Percentiles rank a stretch among this genome's conserved stretches.
These are phyloP conservation scores for Neonectria faginata DNA, from an alignment of 2,329 filamentous ascomycete genomes.

Conservation along the genomic window DNA sequence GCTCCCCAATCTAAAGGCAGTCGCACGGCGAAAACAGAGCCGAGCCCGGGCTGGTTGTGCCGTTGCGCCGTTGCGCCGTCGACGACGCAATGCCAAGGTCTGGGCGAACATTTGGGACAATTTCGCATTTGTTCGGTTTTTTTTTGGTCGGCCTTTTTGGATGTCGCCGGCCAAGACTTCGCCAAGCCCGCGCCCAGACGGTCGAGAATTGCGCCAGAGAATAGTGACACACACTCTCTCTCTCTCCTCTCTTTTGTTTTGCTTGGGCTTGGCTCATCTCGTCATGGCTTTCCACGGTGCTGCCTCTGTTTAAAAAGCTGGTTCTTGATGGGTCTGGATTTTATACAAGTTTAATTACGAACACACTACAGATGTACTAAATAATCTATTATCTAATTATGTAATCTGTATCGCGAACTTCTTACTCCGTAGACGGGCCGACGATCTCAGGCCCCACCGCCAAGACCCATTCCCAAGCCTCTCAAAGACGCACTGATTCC, in stretches of 20 bases:
- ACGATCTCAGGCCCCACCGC: not conserved
- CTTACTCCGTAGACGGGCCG: not conserved
- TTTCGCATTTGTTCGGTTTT: not conserved
- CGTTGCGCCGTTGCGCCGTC: constrained; percentile 22
- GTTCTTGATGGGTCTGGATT: not conserved
- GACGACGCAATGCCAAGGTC: constrained; percentile 40
- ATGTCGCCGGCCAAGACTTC: constrained; percentile 1
- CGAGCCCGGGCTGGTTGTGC: constrained; percentile 9
- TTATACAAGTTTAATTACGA: not conserved
- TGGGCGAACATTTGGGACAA: constrained; percentile 27
- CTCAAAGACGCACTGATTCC: not conserved
- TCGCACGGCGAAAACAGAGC: constrained; percentile 23
- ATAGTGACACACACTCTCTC: not conserved
- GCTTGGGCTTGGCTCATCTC: not conserved
- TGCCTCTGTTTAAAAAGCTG: not conserved
- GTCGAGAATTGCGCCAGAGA: constrained; percentile 15
- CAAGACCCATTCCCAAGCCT: not conserved
- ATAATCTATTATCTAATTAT: not conserved
- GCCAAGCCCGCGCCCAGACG: constrained; percentile 6
- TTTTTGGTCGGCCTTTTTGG: not conserved
- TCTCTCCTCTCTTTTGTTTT: not conserved
- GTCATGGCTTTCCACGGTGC: not conserved
- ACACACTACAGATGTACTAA: too few species aligned
- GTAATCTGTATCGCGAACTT: too few species aligned
- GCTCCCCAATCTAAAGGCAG: constrained; percentile 10